phyloP scores from a whole-genome alignment of 768 basidiomycete genomes.

The Lactarius sp. region DNA sequence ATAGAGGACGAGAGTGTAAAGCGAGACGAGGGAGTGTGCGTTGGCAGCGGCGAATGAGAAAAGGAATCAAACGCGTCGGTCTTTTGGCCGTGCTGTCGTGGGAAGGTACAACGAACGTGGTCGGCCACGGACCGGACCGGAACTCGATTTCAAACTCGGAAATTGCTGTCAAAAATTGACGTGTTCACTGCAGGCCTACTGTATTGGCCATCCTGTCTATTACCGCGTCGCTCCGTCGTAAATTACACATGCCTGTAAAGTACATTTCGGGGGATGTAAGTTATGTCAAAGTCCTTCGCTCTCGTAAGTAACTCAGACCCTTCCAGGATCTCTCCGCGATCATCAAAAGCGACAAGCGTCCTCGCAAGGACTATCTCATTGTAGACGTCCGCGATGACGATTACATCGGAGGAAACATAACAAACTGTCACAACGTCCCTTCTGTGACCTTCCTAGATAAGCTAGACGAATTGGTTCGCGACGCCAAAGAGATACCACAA shows the following conservation, averaged over 20 bases:
- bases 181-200: too few species aligned
- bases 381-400: conserved; percentile 87
- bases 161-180: too few species aligned
- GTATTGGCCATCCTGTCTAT: too few species aligned
- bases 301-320: neutral
- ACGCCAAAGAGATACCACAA: conserved; percentile 55
- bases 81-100: neutral
- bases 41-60: conserved; percentile 30
- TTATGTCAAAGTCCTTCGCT: conserved; percentile 18
- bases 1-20: neutral
- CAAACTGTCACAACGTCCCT: conserved; percentile 55
- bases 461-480: conserved; percentile 54
- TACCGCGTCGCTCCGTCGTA: neutral
- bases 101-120: neutral
- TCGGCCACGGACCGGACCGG: neutral
- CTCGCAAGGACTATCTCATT: conserved; percentile 64
- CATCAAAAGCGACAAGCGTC: conserved; percentile 59
- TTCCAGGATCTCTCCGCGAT: conserved; percentile 62
- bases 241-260: conserved; percentile 30
- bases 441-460: conserved; percentile 52
- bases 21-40: conserved; percentile 11
- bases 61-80: neutral
- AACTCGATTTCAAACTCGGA: neutral
- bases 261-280: conserved; percentile 40
- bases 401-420: conserved; percentile 74